These are phyloP conservation scores for Diatrype stigma DNA, from an alignment of 2,329 filamentous ascomycete genomes.

Conservation along the genomic window DNA sequence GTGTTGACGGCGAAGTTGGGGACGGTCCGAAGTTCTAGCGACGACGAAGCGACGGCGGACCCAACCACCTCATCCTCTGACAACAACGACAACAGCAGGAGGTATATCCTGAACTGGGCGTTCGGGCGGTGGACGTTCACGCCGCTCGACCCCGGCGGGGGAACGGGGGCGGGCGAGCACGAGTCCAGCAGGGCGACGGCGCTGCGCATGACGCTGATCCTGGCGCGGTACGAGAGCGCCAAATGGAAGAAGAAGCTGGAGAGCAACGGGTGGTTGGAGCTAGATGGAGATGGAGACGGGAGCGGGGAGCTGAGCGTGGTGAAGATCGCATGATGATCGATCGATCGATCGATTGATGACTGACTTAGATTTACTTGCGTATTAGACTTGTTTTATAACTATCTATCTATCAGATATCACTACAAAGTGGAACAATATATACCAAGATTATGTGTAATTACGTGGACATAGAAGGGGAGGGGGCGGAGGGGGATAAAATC, in stretches of 20 bases:
- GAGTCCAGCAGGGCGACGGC: conserved; percentile 50
- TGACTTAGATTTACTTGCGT: too few species aligned
- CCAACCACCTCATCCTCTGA: conserved; percentile 23
- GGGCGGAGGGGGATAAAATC: too few species aligned
- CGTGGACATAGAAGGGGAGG: too few species aligned
- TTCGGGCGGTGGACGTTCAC: conserved; percentile 96
- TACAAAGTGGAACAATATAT: too few species aligned
- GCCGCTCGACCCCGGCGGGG: conserved; percentile 44
- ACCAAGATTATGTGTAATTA: too few species aligned
- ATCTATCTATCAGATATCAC: too few species aligned
- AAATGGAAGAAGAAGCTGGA: conserved; percentile 76
- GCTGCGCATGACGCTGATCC: conserved; percentile 70
- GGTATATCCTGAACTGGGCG: conserved; percentile 96
- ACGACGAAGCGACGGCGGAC: conserved; percentile 31
- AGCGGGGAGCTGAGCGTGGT: conserved; percentile 49
- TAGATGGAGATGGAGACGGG: conserved; percentile 38
- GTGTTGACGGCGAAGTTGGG: conserved; percentile 47
- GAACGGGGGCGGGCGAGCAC: conserved; percentile 44
- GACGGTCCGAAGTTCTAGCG: conserved; percentile 46
- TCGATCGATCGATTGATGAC: too few species aligned
- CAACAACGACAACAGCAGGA: too few species aligned
- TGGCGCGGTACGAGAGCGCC: conserved; percentile 67
- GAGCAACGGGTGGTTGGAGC: conserved; percentile 47
- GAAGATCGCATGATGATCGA: conserved; percentile 35
- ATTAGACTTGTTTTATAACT: too few species aligned